These are phyloP conservation scores for Juncus inflexus DNA, from an alignment of 176 grass and related monocot genomes.

Conservation along the genomic window DNA sequence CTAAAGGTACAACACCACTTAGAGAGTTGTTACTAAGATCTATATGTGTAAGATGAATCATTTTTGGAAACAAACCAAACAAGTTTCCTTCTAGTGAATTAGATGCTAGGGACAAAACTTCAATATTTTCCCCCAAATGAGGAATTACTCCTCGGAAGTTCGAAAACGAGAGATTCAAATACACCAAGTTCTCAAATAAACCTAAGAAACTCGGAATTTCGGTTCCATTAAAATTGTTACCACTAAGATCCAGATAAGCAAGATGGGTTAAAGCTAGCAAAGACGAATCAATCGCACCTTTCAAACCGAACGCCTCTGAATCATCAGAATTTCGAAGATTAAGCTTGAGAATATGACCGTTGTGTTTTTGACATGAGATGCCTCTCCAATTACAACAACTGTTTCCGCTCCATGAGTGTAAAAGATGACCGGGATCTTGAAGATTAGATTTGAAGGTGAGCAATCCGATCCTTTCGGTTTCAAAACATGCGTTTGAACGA, in stretches of 20 bases:
- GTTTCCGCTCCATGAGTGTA: constrained; percentile 35
- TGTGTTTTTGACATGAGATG: constrained; percentile 24
- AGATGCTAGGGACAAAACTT: neutral
- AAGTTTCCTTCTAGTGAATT: constrained; percentile 28
- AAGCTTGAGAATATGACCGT: constrained; percentile 39
- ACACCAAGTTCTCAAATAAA: constrained; percentile 13
- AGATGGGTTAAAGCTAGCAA: constrained; percentile 20
- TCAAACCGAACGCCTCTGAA: neutral
- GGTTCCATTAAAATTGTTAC: constrained; percentile 10
- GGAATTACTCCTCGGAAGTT: neutral
- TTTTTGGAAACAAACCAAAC: constrained; percentile 18
- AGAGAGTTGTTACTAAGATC: constrained; percentile 27
- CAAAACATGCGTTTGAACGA: constrained; percentile 9
- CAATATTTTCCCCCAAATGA: neutral
- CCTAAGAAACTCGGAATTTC: constrained; percentile 12
- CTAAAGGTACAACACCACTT: constrained; percentile 24
- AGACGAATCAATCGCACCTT: constrained; percentile 37
- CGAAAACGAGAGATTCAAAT: constrained; percentile 10
- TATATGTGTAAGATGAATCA: constrained; percentile 13
- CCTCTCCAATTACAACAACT: constrained; percentile 39
- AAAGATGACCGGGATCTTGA: constrained; percentile 1
- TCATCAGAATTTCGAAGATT: constrained; percentile 1
- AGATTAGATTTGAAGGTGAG: constrained; percentile 31
- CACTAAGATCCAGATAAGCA: constrained; percentile 37
- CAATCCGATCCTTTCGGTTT: constrained; percentile 19